These are phyloP conservation scores for Helminthosporium solani DNA, from an alignment of 2,329 filamentous ascomycete species.

Conservation along the genomic window DNA sequence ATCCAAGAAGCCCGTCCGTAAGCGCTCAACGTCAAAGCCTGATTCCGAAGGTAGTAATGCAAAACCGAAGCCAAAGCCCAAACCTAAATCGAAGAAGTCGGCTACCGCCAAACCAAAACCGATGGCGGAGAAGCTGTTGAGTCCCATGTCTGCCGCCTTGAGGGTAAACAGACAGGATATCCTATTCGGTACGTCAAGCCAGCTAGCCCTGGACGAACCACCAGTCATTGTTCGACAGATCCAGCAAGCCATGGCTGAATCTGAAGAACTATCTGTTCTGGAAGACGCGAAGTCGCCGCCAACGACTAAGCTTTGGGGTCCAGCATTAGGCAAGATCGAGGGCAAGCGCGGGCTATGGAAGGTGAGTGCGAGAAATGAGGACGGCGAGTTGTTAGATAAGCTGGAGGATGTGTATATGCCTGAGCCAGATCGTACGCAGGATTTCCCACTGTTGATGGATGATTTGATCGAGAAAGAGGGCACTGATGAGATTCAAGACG, in stretches of 20 bases:
- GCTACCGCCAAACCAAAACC: slow-evolving; percentile 30
- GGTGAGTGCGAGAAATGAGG: slow-evolving; percentile 35
- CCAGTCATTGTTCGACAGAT: slow-evolving; percentile 38
- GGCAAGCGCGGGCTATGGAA: slow-evolving; percentile 34
- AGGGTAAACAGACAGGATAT: slow-evolving; percentile 37
- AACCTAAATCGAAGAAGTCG: slow-evolving; percentile 23
- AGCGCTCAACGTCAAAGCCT: slow-evolving; percentile 23
- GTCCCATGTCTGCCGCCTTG: slow-evolving; percentile 32
- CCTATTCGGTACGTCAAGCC: slow-evolving; percentile 45
- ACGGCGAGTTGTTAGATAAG: slow-evolving; percentile 31
- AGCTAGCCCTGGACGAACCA: slow-evolving; percentile 42
- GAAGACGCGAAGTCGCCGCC: neutral
- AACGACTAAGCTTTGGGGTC: slow-evolving; percentile 26
- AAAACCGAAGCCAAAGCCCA: neutral
- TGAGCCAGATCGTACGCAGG: slow-evolving; percentile 33
- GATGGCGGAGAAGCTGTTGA: slow-evolving; percentile 39
- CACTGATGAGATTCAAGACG: too few relatives aligned
- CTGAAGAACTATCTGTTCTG: slow-evolving; percentile 18
- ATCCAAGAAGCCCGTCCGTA: slow-evolving; percentile 21
- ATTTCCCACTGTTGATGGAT: slow-evolving; percentile 33
- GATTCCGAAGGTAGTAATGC: slow-evolving; percentile 11
- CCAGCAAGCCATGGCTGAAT: slow-evolving; percentile 37
- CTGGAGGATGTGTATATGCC: slow-evolving; percentile 29
- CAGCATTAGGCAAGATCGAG: slow-evolving; percentile 13
- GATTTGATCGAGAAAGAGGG: neutral